Evolutionary conservation across 768 basidiomycete species (phyloP), one percentile per base, ranked within the genome.

Genomic region (Termitomyces sp.): DNA sequence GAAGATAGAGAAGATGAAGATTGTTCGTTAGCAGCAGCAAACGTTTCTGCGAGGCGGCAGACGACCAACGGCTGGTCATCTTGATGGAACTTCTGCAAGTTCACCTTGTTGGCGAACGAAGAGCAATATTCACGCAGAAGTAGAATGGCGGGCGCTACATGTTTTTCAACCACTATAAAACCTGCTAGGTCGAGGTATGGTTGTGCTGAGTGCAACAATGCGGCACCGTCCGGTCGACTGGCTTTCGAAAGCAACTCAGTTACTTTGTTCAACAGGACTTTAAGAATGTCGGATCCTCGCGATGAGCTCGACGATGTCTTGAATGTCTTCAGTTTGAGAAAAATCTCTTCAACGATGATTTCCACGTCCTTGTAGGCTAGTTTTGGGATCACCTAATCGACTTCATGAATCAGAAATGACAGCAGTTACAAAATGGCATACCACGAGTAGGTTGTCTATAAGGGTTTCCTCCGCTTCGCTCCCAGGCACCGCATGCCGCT

Each of bases 71-170:
- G 66, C 65, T 80, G 81, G 47, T 82, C 79, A 38, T 77, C 74
- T 38, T 72, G 71, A 3, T 71, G 63, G 5, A 86, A 76, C 58
- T 77, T 79, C 56, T 78, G 77, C 31, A 87, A 70, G 29, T 76
- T 77, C 58, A 79, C 71, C 66, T 81, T 86, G 43, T 79, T 73
- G 45, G 82, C 70, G 31, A 79, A 60, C 55, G 70, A 60, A 47
- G 73, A 69, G 67, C 79, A 76, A 63, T 85, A 88, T 65, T 86
- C 85, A 34, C 76, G 81, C 40, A 88, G 69, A 15, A 89, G 72
- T 54, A 77, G 75, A 34, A 75, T 66, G 15, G 85, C 74, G 7
- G 79, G 73, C 1, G 78, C 77, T 32, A 78, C 68, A 40, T 68
- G 73, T 63, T 75, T 76, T 45, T 79, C 76, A 45, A 83, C 67